phyloP scores from a whole-genome alignment of 139 green algal genomes.

The Ulvella scutata region DNA sequence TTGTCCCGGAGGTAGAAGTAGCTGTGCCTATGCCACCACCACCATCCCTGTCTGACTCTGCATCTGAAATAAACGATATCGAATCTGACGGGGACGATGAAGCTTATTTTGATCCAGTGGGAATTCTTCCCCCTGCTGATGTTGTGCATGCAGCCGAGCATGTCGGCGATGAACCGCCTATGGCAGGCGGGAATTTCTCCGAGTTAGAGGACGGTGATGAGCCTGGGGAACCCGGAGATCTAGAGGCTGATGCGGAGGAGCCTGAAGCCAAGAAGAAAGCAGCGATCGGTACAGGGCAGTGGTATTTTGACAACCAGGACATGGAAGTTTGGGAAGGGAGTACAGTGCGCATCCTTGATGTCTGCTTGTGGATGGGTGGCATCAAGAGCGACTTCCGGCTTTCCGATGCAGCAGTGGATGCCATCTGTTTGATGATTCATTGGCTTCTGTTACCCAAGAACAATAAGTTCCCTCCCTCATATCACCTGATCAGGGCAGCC shows the following conservation, averaged over 20 bases:
- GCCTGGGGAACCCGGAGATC: background rate
- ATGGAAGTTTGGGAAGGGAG: background rate
- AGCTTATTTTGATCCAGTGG: background rate
- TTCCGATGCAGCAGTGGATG: background rate
- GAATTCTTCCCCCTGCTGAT: background rate
- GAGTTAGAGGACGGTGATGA: background rate
- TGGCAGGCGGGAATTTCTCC: no score
- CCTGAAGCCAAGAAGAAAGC: no score
- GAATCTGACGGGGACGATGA: background rate
- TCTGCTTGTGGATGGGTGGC: no score
- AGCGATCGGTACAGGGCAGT: background rate
- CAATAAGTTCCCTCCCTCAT: background rate
- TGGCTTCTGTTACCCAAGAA: background rate
- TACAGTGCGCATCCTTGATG: no score
- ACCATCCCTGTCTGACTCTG: background rate
- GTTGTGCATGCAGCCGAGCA: background rate
- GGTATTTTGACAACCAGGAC: background rate
- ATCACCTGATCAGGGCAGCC: background rate
- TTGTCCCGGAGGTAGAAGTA: background rate
- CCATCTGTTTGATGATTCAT: background rate
- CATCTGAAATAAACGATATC: background rate
- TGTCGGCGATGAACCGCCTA: background rate
- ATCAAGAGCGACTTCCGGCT: background rate
- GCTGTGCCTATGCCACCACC: background rate
- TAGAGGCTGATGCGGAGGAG: background rate